Base-by-base conservation (phyloP, 1,284 basidiomycete species). In the Chiua sp. region DNA sequence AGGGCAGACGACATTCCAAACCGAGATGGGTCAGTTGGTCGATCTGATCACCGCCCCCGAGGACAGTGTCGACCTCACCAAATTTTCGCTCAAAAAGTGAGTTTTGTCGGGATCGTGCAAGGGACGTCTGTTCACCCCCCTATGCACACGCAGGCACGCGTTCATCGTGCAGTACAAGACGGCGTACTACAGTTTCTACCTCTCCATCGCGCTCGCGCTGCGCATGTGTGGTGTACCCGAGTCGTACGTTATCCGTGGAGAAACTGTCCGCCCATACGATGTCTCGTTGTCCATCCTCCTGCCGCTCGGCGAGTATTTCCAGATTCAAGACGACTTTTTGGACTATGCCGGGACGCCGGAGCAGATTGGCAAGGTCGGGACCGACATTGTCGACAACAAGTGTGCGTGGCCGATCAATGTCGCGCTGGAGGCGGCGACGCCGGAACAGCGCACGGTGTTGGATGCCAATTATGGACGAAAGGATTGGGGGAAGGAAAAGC, bases 361-460 rank as follows among this genome's bases (percentile, higher is more conserved):
- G 79, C 86, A 93, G 68, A 93, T 98, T 58, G 98, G 97, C 64
- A 99, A 99, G 81, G 87, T 98, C 65, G 98, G 97, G 35, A 98
- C 97, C 23, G 98, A 99, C 77, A 99, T 99, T 71, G 78, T 98
- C 59, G 97, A 99, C 79, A 98, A 98, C 87, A 99, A 99, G 80
- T 99, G 98, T 80, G 93, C 92, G 47, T 99, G 97, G 98, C 91
- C 92, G 72, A 83, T 99, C 77, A 98, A 98, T 78, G 89, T 88
- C 22, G 97, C 96, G 35, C 84, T 99, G 62, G 79, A 82, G 20
- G 70, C 81, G 53, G 87, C 82, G 4, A 79, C 76, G 3, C 77
- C 83, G 1, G 79, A 71, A 73, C 94, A 84, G 82, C 87, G 78
- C 47, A 73, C 73, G 47, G 70, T 87, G 65, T 85, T 83, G 37